Evolutionary conservation across 129 eudicot species (phyloP).

Genomic region (Ambrosia artemisiifolia): DNA sequence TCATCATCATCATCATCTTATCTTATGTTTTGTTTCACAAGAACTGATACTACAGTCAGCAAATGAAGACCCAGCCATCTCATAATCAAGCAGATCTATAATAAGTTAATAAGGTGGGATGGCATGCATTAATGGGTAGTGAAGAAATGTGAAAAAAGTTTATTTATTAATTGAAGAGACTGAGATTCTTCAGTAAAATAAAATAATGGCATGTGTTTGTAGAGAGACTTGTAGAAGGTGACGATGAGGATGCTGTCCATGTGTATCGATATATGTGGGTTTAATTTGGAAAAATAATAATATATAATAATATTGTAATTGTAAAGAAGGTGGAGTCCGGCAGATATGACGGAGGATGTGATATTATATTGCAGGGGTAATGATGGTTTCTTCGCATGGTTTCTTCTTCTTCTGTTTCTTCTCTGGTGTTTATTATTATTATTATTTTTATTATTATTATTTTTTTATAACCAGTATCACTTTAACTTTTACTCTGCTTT

Average conservation of each 20-base stretch:
- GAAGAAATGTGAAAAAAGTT: neutral
- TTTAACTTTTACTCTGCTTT: constrained; percentile 15
- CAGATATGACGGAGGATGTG: constrained; percentile 36
- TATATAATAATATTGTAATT: too few relatives aligned
- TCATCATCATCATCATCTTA: constrained; percentile 5
- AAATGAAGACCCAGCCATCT: neutral
- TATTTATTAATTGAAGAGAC: neutral
- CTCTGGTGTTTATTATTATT: neutral
- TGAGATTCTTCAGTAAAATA: constrained; percentile 16
- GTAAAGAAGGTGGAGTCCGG: constrained; percentile 38
- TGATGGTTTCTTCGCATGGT: constrained; percentile 22
- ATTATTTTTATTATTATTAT: too few relatives aligned
- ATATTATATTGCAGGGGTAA: constrained; percentile 8
- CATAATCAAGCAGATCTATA: constrained; percentile 24
- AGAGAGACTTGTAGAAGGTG: constrained; percentile 23
- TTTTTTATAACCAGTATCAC: neutral
- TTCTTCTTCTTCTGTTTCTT: neutral
- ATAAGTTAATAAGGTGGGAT: neutral
- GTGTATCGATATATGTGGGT: neutral
- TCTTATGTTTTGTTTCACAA: neutral
- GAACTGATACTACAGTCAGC: neutral
- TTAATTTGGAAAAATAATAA: neutral
- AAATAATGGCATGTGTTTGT: constrained; percentile 24
- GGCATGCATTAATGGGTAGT: constrained; percentile 25
- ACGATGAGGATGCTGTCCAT: constrained; percentile 5